phyloP scores from a whole-genome alignment of 2,329 filamentous ascomycete species.

The Diaporthe ampelina region DNA sequence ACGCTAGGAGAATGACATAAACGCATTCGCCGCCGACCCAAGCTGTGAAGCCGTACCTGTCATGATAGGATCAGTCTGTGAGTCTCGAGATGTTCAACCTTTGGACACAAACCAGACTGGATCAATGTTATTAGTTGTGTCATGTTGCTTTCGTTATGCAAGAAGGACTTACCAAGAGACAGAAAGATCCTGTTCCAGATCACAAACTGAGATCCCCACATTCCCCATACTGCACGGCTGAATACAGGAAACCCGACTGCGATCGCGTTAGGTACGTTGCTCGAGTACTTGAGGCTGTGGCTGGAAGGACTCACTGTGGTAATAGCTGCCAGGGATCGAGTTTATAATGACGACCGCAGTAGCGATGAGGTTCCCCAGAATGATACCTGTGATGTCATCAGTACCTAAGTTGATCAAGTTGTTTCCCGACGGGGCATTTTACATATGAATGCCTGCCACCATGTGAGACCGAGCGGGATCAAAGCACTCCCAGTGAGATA shows the following conservation, averaged over 20 bases:
- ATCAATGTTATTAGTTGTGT: slow-evolving; percentile 39
- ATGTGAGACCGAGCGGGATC: slow-evolving; percentile 56
- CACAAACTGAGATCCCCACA: slow-evolving; percentile 46
- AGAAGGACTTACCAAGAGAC: slow-evolving; percentile 52
- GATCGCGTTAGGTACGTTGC: not conserved
- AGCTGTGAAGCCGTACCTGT: slow-evolving; percentile 59
- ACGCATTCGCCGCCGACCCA: slow-evolving; percentile 63
- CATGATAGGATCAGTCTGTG: not conserved
- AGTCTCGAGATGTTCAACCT: not conserved
- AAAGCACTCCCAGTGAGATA: slow-evolving; percentile 58
- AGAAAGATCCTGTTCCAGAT: slow-evolving; percentile 57
- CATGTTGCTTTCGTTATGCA: not conserved
- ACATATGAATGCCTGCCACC: slow-evolving; percentile 59
- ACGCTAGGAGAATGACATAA: slow-evolving; percentile 60
- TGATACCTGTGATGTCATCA: slow-evolving; percentile 43
- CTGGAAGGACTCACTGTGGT: slow-evolving; percentile 52
- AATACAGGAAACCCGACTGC: slow-evolving; percentile 51
- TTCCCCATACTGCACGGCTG: slow-evolving; percentile 51
- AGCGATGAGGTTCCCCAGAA: slow-evolving; percentile 56
- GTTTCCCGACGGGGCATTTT: slow-evolving; percentile 43
- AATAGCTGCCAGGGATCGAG: slow-evolving; percentile 58
- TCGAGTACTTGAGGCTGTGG: not conserved
- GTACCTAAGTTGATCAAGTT: slow-evolving; percentile 22
- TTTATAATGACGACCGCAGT: slow-evolving; percentile 56
- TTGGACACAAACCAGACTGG: slow-evolving; percentile 45